Percentiles rank a stretch among this genome's conserved stretches.
phyloP scores from a whole-genome alignment of 2,329 filamentous ascomycete species.

The Aspergillus oerlinghausenensis region DNA sequence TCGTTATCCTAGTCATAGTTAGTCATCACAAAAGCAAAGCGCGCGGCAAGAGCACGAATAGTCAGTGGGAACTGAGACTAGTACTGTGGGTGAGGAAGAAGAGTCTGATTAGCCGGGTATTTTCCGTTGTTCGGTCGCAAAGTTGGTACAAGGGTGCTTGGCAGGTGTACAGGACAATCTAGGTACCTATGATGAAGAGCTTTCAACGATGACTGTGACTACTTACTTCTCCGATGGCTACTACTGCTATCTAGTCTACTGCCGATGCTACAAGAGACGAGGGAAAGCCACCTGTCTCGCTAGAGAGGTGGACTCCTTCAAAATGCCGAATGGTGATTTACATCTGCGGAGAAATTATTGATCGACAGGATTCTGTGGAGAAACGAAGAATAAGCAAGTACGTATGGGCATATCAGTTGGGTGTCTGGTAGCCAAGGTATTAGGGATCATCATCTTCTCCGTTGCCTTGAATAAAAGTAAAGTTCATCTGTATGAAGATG shows the following conservation, averaged over 20 bases:
- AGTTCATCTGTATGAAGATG: neutral
- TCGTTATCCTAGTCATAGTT: neutral
- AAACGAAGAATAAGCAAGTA: neutral
- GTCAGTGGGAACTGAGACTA: neutral
- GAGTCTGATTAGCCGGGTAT: neutral
- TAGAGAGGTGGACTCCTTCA: neutral
- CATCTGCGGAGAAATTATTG: neutral
- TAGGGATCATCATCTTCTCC: neutral
- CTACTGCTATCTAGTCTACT: neutral
- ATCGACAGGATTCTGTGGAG: neutral
- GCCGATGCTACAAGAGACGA: neutral
- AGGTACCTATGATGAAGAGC: neutral
- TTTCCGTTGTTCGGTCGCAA: too few species aligned
- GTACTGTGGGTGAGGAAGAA: neutral
- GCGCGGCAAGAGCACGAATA: neutral
- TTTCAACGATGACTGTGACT: too few species aligned
- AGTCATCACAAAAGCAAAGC: neutral
- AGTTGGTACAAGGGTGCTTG: too few species aligned
- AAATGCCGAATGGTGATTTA: neutral
- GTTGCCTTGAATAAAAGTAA: neutral
- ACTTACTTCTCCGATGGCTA: too few species aligned
- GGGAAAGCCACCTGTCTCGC: neutral
- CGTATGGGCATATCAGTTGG: neutral
- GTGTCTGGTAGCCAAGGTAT: neutral
- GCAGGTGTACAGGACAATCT: too few species aligned